phyloP scores from a whole-genome alignment of 2,329 filamentous ascomycete species.

The Trichophyton benhamiae region DNA sequence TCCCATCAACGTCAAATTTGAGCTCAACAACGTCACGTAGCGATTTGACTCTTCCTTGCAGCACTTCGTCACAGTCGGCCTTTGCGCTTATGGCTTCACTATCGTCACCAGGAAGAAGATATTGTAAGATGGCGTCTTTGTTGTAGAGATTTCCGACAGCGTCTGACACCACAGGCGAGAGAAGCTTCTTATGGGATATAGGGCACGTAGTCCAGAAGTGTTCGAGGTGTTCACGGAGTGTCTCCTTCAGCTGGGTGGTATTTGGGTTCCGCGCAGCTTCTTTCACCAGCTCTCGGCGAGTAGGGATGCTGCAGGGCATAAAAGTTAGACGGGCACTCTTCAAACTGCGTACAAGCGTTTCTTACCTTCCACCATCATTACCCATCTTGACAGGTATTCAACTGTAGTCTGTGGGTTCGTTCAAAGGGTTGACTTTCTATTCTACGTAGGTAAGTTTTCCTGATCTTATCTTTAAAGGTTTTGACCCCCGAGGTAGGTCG shows the following conservation, averaged over 20 bases:
- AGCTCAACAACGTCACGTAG: conserved; percentile 80
- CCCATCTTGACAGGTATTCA: conserved; percentile 52
- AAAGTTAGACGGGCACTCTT: conserved; percentile 5
- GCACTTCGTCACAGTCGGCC: conserved; percentile 49
- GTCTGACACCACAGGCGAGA: conserved; percentile 70
- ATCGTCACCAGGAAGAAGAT: conserved; percentile 45
- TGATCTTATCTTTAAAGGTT: background rate
- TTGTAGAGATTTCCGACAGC: conserved; percentile 78
- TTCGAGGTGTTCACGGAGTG: conserved; percentile 67
- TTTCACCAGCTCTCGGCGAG: conserved; percentile 88
- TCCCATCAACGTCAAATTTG: conserved; percentile 51
- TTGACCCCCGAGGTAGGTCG: background rate
- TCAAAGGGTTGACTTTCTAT: background rate
- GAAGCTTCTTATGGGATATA: conserved; percentile 65
- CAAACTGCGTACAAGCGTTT: conserved; percentile 1
- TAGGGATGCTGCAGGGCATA: conserved; percentile 58
- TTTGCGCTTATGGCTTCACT: conserved; percentile 41
- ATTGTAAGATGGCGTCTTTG: conserved; percentile 75
- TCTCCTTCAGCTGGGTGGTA: conserved; percentile 76
- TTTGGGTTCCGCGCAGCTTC: conserved; percentile 74
- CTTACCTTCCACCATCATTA: conserved; percentile 77
- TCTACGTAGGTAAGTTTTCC: too few relatives aligned
- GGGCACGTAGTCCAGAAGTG: conserved; percentile 83
- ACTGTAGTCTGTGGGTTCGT: background rate
- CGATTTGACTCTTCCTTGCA: conserved; percentile 56